Evolutionary conservation across 164 flowering plant species (phyloP), one percentile per base, ranked within the genome.

Genomic region (Nelumbo lutea): DNA sequence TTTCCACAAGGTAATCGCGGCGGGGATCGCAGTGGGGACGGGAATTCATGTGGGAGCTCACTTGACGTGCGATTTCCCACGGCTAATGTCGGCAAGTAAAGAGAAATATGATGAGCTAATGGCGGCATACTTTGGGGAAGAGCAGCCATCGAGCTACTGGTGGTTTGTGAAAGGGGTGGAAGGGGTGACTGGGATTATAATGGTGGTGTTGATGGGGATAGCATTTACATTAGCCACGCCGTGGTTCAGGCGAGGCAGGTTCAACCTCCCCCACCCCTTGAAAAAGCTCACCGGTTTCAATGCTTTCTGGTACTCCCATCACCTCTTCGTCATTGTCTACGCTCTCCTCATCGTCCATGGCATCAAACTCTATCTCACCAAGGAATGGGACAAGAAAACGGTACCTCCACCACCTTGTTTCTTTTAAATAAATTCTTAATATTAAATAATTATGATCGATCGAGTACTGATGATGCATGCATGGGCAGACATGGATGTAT

Each of bases 401-500:
- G 82, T 79, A 74, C 65, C 57, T 47, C 15, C 60, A 10, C 1
- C 15, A 4, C 9, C 7, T 39, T 41, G 9, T 11, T 65, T 2
- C 40, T 60, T 14, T 42, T 62, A n/a, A 2, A 43, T 42, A 43
- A 39, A 11, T 42, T 42, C 10, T 11, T 3, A 2, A 27, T 42
- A 40, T 46, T 46, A 27, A 42, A 41, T 64, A 3, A 64, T 41
- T 1, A 3, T 27, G 27, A 6, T 48, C 39, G 27, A 27, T 27
- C 27, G 27, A 27, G 27, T 27, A 27, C 27, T 27, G 27, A 27
- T 27, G 27, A 27, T 27, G 27, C 27, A 27, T 27, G 27, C 27
- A 6, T 44, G 61, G 58, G 67, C 78, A 84, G 87, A 84, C 87
- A 57, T 82, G 87, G 87, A 84, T 84, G 85, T 84, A 84, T 48